phyloP scores from a whole-genome alignment of 2,329 filamentous ascomycete genomes.

The Colletotrichum viniferum region DNA sequence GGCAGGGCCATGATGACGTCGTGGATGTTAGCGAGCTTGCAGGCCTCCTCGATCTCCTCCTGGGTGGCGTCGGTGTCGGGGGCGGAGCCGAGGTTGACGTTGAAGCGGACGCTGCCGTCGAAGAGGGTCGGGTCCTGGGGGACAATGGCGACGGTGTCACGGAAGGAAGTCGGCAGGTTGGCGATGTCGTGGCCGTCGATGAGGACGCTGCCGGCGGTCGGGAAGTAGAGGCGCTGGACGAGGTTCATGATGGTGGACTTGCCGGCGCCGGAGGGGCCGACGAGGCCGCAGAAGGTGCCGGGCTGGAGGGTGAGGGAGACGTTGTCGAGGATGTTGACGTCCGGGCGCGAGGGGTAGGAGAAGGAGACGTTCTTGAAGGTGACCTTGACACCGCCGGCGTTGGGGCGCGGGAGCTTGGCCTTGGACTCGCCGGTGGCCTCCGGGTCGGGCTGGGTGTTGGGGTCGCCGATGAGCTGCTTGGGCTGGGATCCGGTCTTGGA shows the following conservation, averaged over 20 bases:
- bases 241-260: constrained; percentile 53
- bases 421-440: constrained; percentile 32
- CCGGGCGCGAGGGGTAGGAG: constrained; percentile 63
- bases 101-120: constrained; percentile 60
- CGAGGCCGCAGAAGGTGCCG: constrained; percentile 44
- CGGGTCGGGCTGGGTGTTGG: constrained; percentile 53
- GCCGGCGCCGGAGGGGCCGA: constrained; percentile 51
- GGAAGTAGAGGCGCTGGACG: constrained; percentile 58
- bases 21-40: constrained; percentile 72
- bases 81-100: constrained; percentile 57
- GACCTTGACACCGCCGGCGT: constrained; percentile 39
- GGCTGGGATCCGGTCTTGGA: constrained; percentile 25
- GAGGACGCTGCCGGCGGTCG: constrained; percentile 51
- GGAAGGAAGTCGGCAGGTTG: constrained; percentile 38
- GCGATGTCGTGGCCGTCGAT: constrained; percentile 56
- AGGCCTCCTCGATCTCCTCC: constrained; percentile 69
- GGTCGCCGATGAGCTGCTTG: constrained; percentile 32
- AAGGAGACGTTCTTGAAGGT: constrained; percentile 62
- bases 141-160: constrained; percentile 59
- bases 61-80: constrained; percentile 60
- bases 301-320: constrained; percentile 40
- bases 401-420: constrained; percentile 8
- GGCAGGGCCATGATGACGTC: constrained; percentile 68
- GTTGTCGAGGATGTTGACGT: constrained; percentile 50
- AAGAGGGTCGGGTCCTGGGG: constrained; percentile 65